Percentiles rank a stretch among this genome's conserved stretches.
These are phyloP conservation scores for Staphylotrichum longicolle DNA, from an alignment of 495 filamentous ascomycete species.

Conservation along the genomic window DNA sequence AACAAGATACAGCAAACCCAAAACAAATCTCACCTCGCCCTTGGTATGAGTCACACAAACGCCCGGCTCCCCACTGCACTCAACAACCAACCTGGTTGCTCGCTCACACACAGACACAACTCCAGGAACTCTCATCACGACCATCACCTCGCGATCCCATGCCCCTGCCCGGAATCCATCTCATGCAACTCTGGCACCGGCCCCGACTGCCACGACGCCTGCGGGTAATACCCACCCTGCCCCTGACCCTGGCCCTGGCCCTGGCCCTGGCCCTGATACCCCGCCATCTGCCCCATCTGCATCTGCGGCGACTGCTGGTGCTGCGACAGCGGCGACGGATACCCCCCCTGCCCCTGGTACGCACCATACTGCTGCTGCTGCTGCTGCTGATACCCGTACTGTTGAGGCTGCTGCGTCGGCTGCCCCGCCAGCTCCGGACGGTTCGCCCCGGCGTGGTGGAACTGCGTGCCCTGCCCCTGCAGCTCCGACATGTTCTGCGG, in stretches of 20 bases:
- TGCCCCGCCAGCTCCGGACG: constrained; percentile 26
- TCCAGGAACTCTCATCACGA: no score
- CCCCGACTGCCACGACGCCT: constrained; percentile 42
- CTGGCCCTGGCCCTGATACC: no score
- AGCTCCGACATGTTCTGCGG: constrained; percentile 20
- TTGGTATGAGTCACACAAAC: background rate
- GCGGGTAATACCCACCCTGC: constrained; percentile 21
- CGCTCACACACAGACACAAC: no score
- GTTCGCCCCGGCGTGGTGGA: constrained; percentile 15
- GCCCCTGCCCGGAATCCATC: constrained; percentile 34
- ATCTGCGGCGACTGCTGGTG: background rate
- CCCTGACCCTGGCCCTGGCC: background rate
- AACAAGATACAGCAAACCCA: no score
- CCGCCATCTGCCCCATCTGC: no score
- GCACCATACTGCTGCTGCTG: constrained; percentile 12
- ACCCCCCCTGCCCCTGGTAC: background rate
- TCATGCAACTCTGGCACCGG: constrained; percentile 40
- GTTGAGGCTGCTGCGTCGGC: background rate
- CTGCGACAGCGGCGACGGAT: constrained; percentile 3
- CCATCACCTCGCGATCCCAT: constrained; percentile 6
- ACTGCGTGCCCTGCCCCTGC: constrained; percentile 27
- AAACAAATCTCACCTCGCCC: background rate
- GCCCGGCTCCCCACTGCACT: no score
- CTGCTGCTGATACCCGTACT: constrained; percentile 23
- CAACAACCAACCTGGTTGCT: no score